Evolutionary conservation across 306 rosid species (phyloP).

Genomic region (Quercus robur): DNA sequence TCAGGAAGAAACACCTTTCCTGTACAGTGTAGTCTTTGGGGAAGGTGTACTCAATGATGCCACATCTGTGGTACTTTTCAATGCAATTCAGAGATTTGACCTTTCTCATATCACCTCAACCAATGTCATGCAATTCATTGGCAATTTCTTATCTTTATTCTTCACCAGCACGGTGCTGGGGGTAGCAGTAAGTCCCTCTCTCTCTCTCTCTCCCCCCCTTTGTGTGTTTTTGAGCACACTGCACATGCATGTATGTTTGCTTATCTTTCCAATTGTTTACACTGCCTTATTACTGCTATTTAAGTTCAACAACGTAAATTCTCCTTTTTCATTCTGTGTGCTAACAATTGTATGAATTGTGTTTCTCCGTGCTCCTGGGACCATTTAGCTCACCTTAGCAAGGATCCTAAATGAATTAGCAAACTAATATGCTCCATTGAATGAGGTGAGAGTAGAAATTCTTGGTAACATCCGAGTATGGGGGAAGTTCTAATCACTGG

Average conservation of each 20-base stretch:
- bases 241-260: not conserved
- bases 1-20: constrained; percentile 70
- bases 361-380: not conserved
- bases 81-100: constrained; percentile 61
- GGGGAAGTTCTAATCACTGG: not conserved
- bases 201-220: not conserved
- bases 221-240: not conserved
- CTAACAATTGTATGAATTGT: not conserved
- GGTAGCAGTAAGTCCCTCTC: constrained; percentile 42
- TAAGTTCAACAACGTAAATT: not conserved
- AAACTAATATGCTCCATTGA: not conserved
- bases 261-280: not conserved
- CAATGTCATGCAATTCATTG: constrained; percentile 30
- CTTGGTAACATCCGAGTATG: not conserved
- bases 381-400: not conserved
- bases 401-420: not conserved
- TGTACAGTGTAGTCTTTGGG: constrained; percentile 68
- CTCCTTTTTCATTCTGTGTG: not conserved
- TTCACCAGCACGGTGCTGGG: constrained; percentile 57
- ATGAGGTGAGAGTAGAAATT: not conserved
- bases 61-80: constrained; percentile 62
- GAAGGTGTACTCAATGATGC: constrained; percentile 82
- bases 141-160: constrained; percentile 42
- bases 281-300: not conserved
- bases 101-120: constrained; percentile 45